phyloP scores from a whole-genome alignment of 1,284 basidiomycete species.

The Schizopora paradoxa region DNA sequence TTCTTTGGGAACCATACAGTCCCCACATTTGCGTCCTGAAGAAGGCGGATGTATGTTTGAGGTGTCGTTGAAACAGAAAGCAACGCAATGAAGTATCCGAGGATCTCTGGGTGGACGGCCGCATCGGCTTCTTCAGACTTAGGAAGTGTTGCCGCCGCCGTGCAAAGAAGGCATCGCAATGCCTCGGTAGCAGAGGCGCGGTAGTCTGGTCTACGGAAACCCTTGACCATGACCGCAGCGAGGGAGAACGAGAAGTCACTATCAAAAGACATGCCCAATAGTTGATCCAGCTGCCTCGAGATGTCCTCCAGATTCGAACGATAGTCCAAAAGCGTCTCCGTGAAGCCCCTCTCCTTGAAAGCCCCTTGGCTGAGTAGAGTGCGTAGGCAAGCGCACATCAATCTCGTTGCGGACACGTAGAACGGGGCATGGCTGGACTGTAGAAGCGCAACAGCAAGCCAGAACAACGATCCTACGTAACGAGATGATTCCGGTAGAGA shows the following conservation, averaged over 20 bases:
- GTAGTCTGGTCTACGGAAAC: slow-evolving; percentile 65
- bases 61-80: slow-evolving; percentile 63
- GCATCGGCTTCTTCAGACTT: slow-evolving; percentile 34
- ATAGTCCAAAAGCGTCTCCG: slow-evolving; percentile 58
- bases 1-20: slow-evolving; percentile 40
- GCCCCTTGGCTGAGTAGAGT: slow-evolving; percentile 57
- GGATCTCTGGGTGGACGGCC: slow-evolving; percentile 50
- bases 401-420: slow-evolving; percentile 63
- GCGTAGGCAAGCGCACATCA: slow-evolving; percentile 65
- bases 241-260: slow-evolving; percentile 77
- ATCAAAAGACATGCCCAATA: slow-evolving; percentile 74
- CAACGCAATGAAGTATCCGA: slow-evolving; percentile 81
- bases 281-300: slow-evolving; percentile 66
- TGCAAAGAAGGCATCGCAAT: slow-evolving; percentile 50
- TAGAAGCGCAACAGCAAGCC: slow-evolving; percentile 79
- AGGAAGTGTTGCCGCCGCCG: slow-evolving; percentile 47
- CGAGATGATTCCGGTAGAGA: slow-evolving; percentile 64
- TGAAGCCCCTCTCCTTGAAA: slow-evolving; percentile 50
- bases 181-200: slow-evolving; percentile 53
- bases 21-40: slow-evolving; percentile 57
- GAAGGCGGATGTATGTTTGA: slow-evolving; percentile 49
- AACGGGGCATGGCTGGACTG: slow-evolving; percentile 72
- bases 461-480: slow-evolving; percentile 74
- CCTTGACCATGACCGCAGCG: slow-evolving; percentile 81
- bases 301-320: slow-evolving; percentile 64